Percentiles rank a stretch among this genome's conserved stretches.
phyloP scores from a whole-genome alignment of 352 stramenopile species.

The Pythium insidiosum region DNA sequence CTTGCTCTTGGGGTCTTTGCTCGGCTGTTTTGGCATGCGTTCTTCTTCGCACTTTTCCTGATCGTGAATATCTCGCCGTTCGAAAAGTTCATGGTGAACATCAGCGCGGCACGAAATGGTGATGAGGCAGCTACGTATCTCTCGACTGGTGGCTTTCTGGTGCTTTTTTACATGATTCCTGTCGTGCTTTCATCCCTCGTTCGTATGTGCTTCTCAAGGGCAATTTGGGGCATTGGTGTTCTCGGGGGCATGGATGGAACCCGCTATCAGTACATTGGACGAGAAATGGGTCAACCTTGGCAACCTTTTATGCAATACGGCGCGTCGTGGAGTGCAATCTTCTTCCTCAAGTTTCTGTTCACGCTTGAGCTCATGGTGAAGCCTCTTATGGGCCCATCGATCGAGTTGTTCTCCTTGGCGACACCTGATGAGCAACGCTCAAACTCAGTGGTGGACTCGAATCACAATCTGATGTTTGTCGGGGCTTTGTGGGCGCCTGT shows the following conservation, averaged over 20 bases:
- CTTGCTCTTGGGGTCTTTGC: conserved; percentile 54
- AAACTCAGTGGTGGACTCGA: conserved; percentile 49
- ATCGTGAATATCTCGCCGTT: conserved; percentile 52
- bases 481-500: conserved; percentile 63
- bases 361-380: conserved; percentile 78
- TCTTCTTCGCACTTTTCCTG: conserved; percentile 68
- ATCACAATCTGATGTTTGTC: conserved; percentile 81
- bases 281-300: conserved; percentile 61
- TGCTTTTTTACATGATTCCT: conserved; percentile 47
- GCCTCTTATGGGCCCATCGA: conserved; percentile 60
- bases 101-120: conserved; percentile 33
- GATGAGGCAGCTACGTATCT: conserved; percentile 47
- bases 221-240: conserved; percentile 50
- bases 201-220: conserved; percentile 40
- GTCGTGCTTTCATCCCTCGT: conserved; percentile 37
- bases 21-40: conserved; percentile 59
- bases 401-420: conserved; percentile 63
- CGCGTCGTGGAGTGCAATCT: conserved; percentile 66
- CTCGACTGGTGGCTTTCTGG: conserved; percentile 46
- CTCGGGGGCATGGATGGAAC: conserved; percentile 65
- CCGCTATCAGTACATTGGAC: conserved; percentile 66
- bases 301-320: conserved; percentile 48
- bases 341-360: conserved; percentile 74
- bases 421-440: conserved; percentile 21
- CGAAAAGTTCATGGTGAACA: conserved; percentile 39